phyloP scores from a whole-genome alignment of 768 basidiomycete genomes.

The Mrakia frigida region DNA sequence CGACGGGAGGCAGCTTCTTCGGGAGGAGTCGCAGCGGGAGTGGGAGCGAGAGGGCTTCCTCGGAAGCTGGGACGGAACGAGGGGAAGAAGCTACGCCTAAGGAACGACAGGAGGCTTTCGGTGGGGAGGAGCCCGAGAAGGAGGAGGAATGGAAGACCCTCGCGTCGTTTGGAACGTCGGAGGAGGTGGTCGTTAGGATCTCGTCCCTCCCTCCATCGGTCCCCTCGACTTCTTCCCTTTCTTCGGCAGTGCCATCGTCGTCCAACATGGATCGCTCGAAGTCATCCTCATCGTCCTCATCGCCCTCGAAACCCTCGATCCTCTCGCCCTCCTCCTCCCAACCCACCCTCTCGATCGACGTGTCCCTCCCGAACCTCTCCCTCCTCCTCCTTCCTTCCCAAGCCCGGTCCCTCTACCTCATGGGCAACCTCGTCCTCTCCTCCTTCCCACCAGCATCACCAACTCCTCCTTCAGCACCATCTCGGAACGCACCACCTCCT shows the following conservation, averaged over 20 bases:
- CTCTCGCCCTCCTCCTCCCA: neutral
- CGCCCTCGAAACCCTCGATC: neutral
- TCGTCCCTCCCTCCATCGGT: slow-evolving; percentile 47
- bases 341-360: neutral
- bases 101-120: too few species aligned
- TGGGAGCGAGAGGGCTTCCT: neutral
- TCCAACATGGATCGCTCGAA: neutral
- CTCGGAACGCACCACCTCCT: slow-evolving; percentile 21
- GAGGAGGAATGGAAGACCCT: slow-evolving; percentile 24
- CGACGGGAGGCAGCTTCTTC: slow-evolving; percentile 26
- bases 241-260: neutral
- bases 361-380: neutral
- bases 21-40: too few species aligned
- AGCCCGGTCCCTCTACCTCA: slow-evolving; percentile 4
- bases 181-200: slow-evolving; percentile 58
- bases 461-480: neutral
- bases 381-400: slow-evolving; percentile 23
- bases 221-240: neutral
- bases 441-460: neutral
- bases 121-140: neutral
- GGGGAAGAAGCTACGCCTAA: neutral
- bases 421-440: neutral
- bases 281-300: neutral
- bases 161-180: slow-evolving; percentile 56
- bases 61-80: neutral